Percentiles rank a stretch among this genome's conserved stretches.
Evolutionary conservation across 2,329 filamentous ascomycete species (phyloP).

Genomic region (Neonectria magnoliae): DNA sequence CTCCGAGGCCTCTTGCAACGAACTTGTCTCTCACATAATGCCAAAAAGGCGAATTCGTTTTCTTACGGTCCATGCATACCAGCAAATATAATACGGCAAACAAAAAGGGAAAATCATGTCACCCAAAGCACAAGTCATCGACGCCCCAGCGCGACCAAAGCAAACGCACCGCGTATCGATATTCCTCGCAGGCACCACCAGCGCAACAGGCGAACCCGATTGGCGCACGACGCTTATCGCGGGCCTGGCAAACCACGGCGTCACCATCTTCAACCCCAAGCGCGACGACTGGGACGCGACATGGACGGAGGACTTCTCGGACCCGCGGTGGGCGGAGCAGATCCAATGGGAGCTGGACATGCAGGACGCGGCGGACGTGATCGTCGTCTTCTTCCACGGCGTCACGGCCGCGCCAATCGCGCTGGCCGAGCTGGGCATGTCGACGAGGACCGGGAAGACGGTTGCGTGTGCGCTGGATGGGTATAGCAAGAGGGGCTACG

Average conservation of each 20-base stretch:
- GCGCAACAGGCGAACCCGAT: conserved; percentile 50
- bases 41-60: not conserved
- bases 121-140: conserved; percentile 9
- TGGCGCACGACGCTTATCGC: conserved; percentile 61
- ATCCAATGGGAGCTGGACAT: conserved; percentile 70
- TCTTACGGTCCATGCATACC: not conserved
- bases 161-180: conserved; percentile 46
- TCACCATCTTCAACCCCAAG: conserved; percentile 68
- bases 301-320: conserved; percentile 61
- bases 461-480: conserved; percentile 63
- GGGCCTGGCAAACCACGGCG: conserved; percentile 52
- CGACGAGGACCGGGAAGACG: conserved; percentile 53
- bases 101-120: not conserved
- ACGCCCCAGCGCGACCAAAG: conserved; percentile 3
- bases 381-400: conserved; percentile 67
- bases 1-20: not conserved
- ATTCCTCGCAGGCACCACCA: conserved; percentile 70
- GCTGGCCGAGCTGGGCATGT: conserved; percentile 69
- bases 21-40: not conserved
- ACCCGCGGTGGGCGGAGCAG: conserved; percentile 61
- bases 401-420: conserved; percentile 65
- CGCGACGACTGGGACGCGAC: conserved; percentile 65
- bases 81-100: not conserved
- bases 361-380: conserved; percentile 61
- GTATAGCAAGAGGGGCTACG: conserved; percentile 69